These are phyloP conservation scores for Oehlia diaphana DNA, from an alignment of 192 early-diverging fungal species.

Conservation along the genomic window DNA sequence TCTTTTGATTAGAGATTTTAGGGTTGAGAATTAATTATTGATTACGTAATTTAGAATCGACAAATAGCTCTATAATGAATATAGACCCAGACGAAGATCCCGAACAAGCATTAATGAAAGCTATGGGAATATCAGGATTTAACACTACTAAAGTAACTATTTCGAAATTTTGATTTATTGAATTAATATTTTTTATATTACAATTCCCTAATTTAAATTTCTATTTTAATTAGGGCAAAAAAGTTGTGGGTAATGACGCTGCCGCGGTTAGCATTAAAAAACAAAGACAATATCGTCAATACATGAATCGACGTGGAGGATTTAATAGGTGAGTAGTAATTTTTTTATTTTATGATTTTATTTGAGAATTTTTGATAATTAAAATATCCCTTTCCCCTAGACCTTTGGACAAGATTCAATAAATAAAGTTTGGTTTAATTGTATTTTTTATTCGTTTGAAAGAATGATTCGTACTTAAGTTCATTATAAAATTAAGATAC, in stretches of 20 bases:
- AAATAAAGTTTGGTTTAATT: background rate
- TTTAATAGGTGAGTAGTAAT: constrained; percentile 62
- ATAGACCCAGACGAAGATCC: constrained; percentile 49
- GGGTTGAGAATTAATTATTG: background rate
- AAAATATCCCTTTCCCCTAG: background rate
- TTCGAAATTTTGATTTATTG: background rate
- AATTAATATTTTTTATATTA: background rate
- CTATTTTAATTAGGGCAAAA: constrained; percentile 58
- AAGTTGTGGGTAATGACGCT: constrained; percentile 71
- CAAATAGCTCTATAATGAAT: constrained; percentile 30
- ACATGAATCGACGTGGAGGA: constrained; percentile 92
- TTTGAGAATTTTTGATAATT: background rate
- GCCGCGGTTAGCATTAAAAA: constrained; percentile 82
- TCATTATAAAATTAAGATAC: too few relatives aligned
- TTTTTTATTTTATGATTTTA: constrained; percentile 27
- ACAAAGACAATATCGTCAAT: constrained; percentile 85
- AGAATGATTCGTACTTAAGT: too few relatives aligned
- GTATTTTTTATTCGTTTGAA: background rate
- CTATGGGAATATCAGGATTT: constrained; percentile 92
- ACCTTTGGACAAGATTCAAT: constrained; percentile 26
- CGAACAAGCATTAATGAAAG: constrained; percentile 78
- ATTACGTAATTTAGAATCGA: background rate
- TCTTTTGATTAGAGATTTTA: background rate
- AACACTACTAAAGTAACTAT: constrained; percentile 73
- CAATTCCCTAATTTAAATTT: background rate